Evolutionary conservation across 495 filamentous ascomycete species (phyloP).

Genomic region (Aspergillus saccharolyticus): DNA sequence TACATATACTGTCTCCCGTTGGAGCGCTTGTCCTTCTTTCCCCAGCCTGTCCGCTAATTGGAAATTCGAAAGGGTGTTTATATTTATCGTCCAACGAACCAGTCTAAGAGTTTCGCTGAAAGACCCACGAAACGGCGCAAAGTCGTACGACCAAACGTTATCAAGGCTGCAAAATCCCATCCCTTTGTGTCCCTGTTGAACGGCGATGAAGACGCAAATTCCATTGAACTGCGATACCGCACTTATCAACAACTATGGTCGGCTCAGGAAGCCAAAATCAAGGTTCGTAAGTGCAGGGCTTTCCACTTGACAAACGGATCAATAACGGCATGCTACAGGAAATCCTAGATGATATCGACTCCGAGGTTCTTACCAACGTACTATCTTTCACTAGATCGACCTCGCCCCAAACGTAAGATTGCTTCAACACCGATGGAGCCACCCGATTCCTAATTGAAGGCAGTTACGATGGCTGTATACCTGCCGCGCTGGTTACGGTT

Average conservation of each 20-base stretch:
- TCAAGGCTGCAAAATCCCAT: slow-evolving; percentile 14
- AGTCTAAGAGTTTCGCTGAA: slow-evolving; percentile 29
- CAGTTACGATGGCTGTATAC: slow-evolving; percentile 53
- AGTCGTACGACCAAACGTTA: slow-evolving; percentile 29
- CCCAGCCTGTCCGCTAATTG: slow-evolving; percentile 12
- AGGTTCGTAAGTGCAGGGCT: slow-evolving; percentile 45
- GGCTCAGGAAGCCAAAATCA: slow-evolving; percentile 59
- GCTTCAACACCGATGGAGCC: background rate
- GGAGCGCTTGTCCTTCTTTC: background rate
- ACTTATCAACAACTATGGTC: slow-evolving; percentile 65
- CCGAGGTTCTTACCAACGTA: slow-evolving; percentile 62
- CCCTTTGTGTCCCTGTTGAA: slow-evolving; percentile 58
- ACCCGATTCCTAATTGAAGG: slow-evolving; percentile 13
- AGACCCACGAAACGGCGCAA: slow-evolving; percentile 64
- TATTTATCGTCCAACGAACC: slow-evolving; percentile 55
- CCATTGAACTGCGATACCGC: slow-evolving; percentile 50
- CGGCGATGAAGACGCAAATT: slow-evolving; percentile 53
- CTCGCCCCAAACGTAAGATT: slow-evolving; percentile 39
- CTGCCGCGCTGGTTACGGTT: slow-evolving; percentile 74
- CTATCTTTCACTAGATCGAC: slow-evolving; percentile 56
- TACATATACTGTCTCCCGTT: background rate
- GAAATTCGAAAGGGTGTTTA: slow-evolving; percentile 55
- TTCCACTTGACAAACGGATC: background rate
- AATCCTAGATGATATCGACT: slow-evolving; percentile 39
- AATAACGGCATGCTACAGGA: slow-evolving; percentile 20